Evolutionary conservation across 805 yeast genomes (phyloP).

Genomic region (Lipomyces sp.): DNA sequence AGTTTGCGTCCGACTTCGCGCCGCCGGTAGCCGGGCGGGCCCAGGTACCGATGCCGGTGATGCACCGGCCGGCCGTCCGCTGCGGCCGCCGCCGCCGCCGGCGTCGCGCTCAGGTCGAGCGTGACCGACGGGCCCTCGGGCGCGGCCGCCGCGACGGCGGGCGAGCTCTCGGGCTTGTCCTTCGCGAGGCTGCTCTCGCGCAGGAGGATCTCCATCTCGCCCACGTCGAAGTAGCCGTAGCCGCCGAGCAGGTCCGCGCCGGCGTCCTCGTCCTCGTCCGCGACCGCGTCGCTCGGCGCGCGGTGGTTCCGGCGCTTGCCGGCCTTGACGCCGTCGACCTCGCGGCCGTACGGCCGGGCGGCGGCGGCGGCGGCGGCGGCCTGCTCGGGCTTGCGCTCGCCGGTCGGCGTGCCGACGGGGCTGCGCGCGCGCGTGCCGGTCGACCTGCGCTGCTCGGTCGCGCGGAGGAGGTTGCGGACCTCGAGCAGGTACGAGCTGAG

Average conservation of each 20-base stretch:
- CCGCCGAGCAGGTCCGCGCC: conserved; percentile 60
- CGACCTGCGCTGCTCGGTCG: conserved; percentile 21
- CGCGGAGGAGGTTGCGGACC: conserved; percentile 46
- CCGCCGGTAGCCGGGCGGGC: conserved; percentile 33
- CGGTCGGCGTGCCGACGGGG: conserved; percentile 26
- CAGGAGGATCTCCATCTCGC: conserved; percentile 60
- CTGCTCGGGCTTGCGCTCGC: background rate
- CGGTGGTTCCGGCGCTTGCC: background rate
- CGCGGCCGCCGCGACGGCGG: conserved; percentile 5
- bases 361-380: background rate
- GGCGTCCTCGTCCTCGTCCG: conserved; percentile 34
- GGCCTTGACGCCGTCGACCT: conserved; percentile 10
- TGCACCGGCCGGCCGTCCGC: background rate
- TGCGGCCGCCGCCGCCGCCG: background rate
- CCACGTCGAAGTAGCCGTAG: conserved; percentile 79
- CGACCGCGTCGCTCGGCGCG: background rate
- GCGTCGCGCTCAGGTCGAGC: background rate
- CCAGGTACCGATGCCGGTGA: conserved; percentile 3
- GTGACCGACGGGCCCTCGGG: background rate
- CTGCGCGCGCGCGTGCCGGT: conserved; percentile 29
- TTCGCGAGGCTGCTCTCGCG: conserved; percentile 52
- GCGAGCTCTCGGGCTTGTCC: conserved; percentile 2
- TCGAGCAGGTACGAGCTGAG: conserved; percentile 60
- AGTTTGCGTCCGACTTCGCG: conserved; percentile 64
- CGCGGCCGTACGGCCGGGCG: conserved; percentile 11